Base-by-base conservation (phyloP, 331 rosid genomes). In the Quercus tomentella region DNA sequence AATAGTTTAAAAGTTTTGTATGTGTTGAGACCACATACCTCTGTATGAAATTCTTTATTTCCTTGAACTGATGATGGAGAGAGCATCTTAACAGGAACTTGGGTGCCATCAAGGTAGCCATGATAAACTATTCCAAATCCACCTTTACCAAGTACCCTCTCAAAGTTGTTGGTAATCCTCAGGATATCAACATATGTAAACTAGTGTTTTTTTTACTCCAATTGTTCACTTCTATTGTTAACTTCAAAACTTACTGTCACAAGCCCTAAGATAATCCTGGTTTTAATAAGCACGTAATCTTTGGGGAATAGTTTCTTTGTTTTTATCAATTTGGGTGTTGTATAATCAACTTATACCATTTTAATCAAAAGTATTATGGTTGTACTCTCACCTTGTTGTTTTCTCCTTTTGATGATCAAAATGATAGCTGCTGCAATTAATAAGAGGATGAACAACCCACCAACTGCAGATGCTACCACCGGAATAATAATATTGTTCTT, bases 141-240 rank as follows among this genome's bases (percentile, higher is more conserved):
- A 78, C 95, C 95, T 78, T 76, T 82, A 6, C 95, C 95, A 12
- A 91, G 65, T 77, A 82, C 45, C 80, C 75, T 88, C 73, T 82
- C 52, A 58, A 91, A 89, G 78, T 89, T 81, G 33, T 89, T 81
- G 41, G 96, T 91, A n/a, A 91, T 85, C 15, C 41, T 55, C 56
- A 76, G 28, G 52, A 91, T 72, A 82, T 89, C 91, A 43, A 84
- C 61, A 61, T 80, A 83, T 6, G 88, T 79, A 73, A 87, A 91
- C 20, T 84, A 79, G 22, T 71, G 77, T 25, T 82, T 81, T 43
- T 72, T 80, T 69, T 86, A 55, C 76, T 85, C 88, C 1, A 91
- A 56, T 31, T 83, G 7, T 18, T 18, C 20, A 37, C 45, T 37
- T 37, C 11, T 37, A 37, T 37, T 37, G 45, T 7, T 37, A 37